Conservation (phyloP, 2,329 filamentous ascomycete species). For the Aspergillus calidoustus region DNA sequence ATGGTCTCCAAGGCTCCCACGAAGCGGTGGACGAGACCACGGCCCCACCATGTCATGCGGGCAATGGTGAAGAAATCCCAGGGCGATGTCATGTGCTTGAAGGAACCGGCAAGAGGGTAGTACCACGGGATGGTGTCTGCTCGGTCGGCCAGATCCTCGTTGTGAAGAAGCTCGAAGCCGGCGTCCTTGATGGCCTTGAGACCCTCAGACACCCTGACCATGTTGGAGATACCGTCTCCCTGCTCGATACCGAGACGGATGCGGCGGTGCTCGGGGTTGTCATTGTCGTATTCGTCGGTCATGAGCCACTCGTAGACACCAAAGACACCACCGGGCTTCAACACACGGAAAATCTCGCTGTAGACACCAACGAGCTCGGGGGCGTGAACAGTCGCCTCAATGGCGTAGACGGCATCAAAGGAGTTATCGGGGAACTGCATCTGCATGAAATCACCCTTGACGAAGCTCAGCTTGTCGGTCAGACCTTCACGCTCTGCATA, state of each 20-base stretch:
- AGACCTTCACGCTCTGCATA: constrained; percentile 85
- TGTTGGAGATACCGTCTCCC: constrained; percentile 96
- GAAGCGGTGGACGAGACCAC: constrained; percentile 74
- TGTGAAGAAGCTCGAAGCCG: constrained; percentile 80
- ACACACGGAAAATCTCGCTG: constrained; percentile 88
- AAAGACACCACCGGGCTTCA: constrained; percentile 95
- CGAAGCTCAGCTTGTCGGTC: constrained; percentile 77
- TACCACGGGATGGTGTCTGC: constrained; percentile 85
- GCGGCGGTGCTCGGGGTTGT: constrained; percentile 81
- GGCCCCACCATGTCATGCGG: constrained; percentile 86
- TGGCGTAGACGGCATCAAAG: constrained; percentile 95
- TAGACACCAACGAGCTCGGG: constrained; percentile 91
- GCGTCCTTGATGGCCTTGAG: constrained; percentile 81
- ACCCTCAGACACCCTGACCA: constrained; percentile 85
- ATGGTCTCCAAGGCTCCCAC: constrained; percentile 77
- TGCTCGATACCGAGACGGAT: constrained; percentile 95
- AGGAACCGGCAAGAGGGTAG: constrained; percentile 84
- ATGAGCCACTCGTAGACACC: constrained; percentile 99
- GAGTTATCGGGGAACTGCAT: constrained; percentile 91
- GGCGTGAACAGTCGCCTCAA: constrained; percentile 95
- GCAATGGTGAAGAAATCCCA: constrained; percentile 82
- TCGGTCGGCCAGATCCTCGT: constrained; percentile 84
- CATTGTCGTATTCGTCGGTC: constrained; percentile 92
- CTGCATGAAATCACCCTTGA: constrained; percentile 99
- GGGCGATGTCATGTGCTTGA: constrained; percentile 79